Evolutionary conservation across 2,329 filamentous ascomycete genomes (phyloP).

Genomic region (Diaporthe helianthi): DNA sequence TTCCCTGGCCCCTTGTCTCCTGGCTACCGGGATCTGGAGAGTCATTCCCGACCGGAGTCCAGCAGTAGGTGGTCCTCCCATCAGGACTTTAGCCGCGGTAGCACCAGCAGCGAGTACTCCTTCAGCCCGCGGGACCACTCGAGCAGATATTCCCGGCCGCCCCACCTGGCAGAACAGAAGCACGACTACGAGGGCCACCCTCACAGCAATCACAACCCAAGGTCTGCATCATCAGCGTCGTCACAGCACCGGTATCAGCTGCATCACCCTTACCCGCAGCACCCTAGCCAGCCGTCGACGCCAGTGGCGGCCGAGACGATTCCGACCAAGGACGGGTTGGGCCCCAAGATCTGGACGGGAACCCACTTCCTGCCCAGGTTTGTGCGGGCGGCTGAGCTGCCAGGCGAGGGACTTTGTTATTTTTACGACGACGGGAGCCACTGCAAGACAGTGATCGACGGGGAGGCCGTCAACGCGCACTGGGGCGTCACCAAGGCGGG

Average conservation of each 20-base stretch:
- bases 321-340: slow-evolving; percentile 64
- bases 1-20: slow-evolving; percentile 55
- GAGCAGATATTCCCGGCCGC: slow-evolving; percentile 28
- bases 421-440: slow-evolving; percentile 86
- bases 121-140: slow-evolving; percentile 49
- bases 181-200: slow-evolving; percentile 41
- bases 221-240: slow-evolving; percentile 17
- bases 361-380: slow-evolving; percentile 72
- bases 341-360: slow-evolving; percentile 74
- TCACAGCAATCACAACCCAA: slow-evolving; percentile 11
- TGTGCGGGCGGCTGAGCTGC: slow-evolving; percentile 69
- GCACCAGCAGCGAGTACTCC: slow-evolving; percentile 54
- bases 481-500: slow-evolving; percentile 96
- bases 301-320: slow-evolving; percentile 50
- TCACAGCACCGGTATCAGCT: slow-evolving; percentile 26
- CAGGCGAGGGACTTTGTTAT: slow-evolving; percentile 82
- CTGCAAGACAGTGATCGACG: slow-evolving; percentile 84
- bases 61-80: slow-evolving; percentile 48
- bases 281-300: slow-evolving; percentile 43
- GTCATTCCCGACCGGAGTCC: slow-evolving; percentile 43
- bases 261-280: slow-evolving; percentile 20
- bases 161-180: slow-evolving; percentile 47
- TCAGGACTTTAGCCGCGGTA: slow-evolving; percentile 47
- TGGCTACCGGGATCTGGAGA: slow-evolving; percentile 50
- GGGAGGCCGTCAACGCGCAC: slow-evolving; percentile 85